Percentiles rank a stretch among this genome's conserved stretches.
Conservation (phyloP, 2,329 filamentous ascomycete species). For the Coniella vitis region DNA sequence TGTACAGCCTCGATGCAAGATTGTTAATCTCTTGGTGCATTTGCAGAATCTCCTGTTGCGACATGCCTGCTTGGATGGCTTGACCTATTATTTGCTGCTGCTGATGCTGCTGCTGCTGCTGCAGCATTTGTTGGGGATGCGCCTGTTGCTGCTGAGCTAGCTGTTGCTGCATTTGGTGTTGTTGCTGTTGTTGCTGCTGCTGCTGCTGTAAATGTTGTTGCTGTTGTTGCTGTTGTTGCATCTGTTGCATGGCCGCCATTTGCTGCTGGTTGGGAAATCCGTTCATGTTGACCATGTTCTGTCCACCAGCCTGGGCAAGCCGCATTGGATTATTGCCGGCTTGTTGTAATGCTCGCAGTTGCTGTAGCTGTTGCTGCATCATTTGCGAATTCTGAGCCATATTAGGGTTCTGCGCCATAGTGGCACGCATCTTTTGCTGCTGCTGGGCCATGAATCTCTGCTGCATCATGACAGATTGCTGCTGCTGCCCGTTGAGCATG, state of each 20-base stretch:
- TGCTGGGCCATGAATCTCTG: conserved; percentile 31
- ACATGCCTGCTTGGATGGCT: conserved; percentile 13
- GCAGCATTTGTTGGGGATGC: conserved; percentile 23
- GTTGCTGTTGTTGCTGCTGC: conserved; percentile 22
- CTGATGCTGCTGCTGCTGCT: conserved; percentile 25
- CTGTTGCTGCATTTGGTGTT: conserved; percentile 28
- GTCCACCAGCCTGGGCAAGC: conserved; percentile 20
- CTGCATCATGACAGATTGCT: conserved; percentile 24
- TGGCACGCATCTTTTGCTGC: conserved; percentile 25
- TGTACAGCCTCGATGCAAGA: conserved; percentile 27
- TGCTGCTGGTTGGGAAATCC: conserved; percentile 22
- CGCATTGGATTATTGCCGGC: conserved; percentile 21
- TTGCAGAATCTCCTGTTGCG: conserved; percentile 4
- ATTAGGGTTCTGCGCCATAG: conserved; percentile 25
- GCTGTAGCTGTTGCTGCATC: conserved; percentile 28
- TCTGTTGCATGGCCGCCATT: conserved; percentile 20
- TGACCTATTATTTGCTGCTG: conserved; percentile 17
- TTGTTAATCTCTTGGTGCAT: conserved; percentile 10
- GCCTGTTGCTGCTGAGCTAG: conserved; percentile 25
- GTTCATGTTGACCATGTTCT: conserved; percentile 23
- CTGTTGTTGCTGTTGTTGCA: conserved; percentile 26
- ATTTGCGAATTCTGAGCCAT: conserved; percentile 19
- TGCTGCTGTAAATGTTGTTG: conserved; percentile 27
- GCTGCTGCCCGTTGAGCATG: conserved; percentile 33
- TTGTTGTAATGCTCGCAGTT: conserved; percentile 12